Evolutionary conservation across 2,329 filamentous ascomycete species (phyloP).

Genomic region (Lizonia empirigonia): DNA sequence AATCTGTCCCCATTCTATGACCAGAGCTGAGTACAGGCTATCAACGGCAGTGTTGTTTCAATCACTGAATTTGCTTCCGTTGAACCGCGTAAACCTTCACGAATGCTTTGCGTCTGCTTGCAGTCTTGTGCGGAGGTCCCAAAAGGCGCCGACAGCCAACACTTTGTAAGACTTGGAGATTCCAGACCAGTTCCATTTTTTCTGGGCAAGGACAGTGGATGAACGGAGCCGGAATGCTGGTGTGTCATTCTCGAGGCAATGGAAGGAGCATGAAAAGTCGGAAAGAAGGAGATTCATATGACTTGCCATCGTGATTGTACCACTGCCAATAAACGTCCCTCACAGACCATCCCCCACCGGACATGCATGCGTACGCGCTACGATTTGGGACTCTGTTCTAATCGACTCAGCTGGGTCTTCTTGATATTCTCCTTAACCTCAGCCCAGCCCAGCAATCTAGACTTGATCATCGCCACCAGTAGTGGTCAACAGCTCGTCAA

Average conservation of each 20-base stretch:
- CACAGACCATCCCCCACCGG: too few relatives aligned
- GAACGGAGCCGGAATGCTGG: background rate
- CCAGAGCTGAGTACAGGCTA: too few relatives aligned
- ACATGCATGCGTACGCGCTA: background rate
- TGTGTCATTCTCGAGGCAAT: background rate
- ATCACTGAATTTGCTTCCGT: background rate
- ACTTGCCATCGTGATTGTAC: background rate
- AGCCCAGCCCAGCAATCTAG: background rate
- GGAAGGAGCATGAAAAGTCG: background rate
- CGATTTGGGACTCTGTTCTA: background rate
- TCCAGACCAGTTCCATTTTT: background rate
- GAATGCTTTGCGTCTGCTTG: background rate
- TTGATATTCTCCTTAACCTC: background rate
- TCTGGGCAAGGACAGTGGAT: background rate
- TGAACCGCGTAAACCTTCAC: background rate
- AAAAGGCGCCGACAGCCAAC: background rate
- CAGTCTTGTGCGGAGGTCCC: background rate
- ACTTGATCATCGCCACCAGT: slow-evolving; percentile 3
- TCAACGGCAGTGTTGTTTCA: background rate
- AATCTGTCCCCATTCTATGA: too few relatives aligned
- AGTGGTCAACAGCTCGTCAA: slow-evolving; percentile 1
- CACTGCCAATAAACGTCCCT: too few relatives aligned
- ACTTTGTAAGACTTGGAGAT: background rate
- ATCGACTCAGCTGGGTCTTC: background rate
- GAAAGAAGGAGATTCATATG: background rate